These are phyloP conservation scores for Darksidea phi DNA, from an alignment of 495 filamentous ascomycete species.

Conservation along the genomic window DNA sequence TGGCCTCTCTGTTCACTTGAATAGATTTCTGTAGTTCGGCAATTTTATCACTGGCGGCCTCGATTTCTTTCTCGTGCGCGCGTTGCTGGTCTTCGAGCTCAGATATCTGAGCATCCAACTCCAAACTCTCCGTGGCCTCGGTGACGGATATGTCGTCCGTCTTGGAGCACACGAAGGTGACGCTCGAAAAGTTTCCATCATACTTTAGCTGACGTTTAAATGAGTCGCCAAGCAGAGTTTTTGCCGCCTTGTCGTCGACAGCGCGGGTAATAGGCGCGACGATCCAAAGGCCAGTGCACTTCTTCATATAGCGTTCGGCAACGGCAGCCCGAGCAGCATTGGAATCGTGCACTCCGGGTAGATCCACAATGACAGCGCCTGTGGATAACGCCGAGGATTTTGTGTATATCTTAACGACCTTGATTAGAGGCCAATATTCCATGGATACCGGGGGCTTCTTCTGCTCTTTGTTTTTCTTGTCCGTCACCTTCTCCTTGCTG, in stretches of 20 bases:
- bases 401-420: slow-evolving; percentile 60
- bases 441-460: slow-evolving; percentile 41
- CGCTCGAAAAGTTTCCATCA: slow-evolving; percentile 50
- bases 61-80: slow-evolving; percentile 41
- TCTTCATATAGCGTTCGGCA: slow-evolving; percentile 61
- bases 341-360: slow-evolving; percentile 64
- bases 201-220: slow-evolving; percentile 67
- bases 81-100: slow-evolving; percentile 43
- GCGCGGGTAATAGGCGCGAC: slow-evolving; percentile 65
- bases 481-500: slow-evolving; percentile 50
- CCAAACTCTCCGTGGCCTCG: slow-evolving; percentile 51
- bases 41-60: slow-evolving; percentile 40
- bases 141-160: slow-evolving; percentile 63
- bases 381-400: slow-evolving; percentile 58
- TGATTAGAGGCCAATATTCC: slow-evolving; percentile 67
- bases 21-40: slow-evolving; percentile 45
- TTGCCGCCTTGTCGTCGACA: slow-evolving; percentile 65
- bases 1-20: slow-evolving; percentile 36
- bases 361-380: slow-evolving; percentile 64
- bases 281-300: slow-evolving; percentile 55
- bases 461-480: slow-evolving; percentile 36
- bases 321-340: slow-evolving; percentile 64
- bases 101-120: slow-evolving; percentile 42
- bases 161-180: slow-evolving; percentile 69
- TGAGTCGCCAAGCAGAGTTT: slow-evolving; percentile 57